Base-by-base conservation (phyloP, 176 grass and related monocot genomes). In the Tuctoria greenei region DNA sequence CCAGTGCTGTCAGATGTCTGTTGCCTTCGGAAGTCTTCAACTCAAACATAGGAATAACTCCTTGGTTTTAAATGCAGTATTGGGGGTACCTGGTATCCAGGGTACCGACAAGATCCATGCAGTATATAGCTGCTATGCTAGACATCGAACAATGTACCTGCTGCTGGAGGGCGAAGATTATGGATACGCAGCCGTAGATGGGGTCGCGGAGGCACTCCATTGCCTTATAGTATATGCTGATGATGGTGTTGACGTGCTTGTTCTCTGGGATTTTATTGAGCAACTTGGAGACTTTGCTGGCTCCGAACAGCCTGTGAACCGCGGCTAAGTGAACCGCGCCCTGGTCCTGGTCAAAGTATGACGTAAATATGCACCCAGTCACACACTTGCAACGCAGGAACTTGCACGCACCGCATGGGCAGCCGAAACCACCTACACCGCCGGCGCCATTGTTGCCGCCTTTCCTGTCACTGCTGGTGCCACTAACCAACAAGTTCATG, bases 241-340 rank as follows among this genome's bases (percentile, higher is more conserved):
- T 78, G 74, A 97, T 90, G 55, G 93, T 90, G 76, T 97, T 90
- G 47, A 89, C 81, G 88, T 90, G 90, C 76, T 90, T 92, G 74
- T 97, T 86, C 13, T 71, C 70, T 5, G 90, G 90, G 80, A 97
- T 89, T 72, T 97, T 88, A 83, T 87, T 84, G 16, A 97, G 86
- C 11, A 97, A 86, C 88, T 97, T 97, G 65, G 93, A 91, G 27
- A 93, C 90, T 81, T 97, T 97, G 86, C 93, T 97, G 51, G 93
- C 93, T 42, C 93, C 93, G 74, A 97, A 97, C 88, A 97, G 90
- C 86, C 93, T 97, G 86, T 97, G 93, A 77, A 97, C 93, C 4
- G 90, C 93, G 60, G 93, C 93, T 72, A 97, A 97, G 81, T 93
- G 93, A 70, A 88, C 86, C 46, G 90, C 88, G 25, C 93, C 93